Evolutionary conservation across 176 grass and related monocot genomes (phyloP).

Genomic region (Ampelocalamus luodianensis): DNA sequence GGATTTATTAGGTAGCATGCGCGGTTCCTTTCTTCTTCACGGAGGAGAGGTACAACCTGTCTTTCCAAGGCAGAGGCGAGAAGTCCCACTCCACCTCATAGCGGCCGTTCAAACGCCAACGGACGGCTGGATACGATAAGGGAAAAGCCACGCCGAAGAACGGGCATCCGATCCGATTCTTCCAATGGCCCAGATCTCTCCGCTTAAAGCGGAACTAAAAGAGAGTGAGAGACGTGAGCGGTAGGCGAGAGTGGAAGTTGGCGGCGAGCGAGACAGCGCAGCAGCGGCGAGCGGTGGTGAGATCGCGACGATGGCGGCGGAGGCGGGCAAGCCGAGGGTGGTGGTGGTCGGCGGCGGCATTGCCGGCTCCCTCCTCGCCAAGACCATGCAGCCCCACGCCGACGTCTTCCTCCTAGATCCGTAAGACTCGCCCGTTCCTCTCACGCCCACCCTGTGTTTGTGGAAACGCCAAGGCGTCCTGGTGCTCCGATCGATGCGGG

Average conservation of each 20-base stretch:
- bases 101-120: not conserved
- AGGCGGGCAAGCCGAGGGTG: conserved; percentile 47
- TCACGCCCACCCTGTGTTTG: not conserved
- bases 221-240: not conserved
- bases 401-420: conserved; percentile 73
- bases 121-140: not conserved
- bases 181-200: not conserved
- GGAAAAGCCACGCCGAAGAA: not conserved
- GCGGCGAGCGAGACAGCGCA: conserved; percentile 4
- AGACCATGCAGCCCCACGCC: conserved; percentile 62
- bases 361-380: conserved; percentile 69
- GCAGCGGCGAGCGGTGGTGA: not conserved
- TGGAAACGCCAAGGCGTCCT: conserved; percentile 8
- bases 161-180: not conserved
- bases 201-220: not conserved
- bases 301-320: conserved; percentile 16
- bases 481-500: not conserved
- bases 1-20: not conserved
- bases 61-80: no score
- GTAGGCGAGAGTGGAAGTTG: not conserved
- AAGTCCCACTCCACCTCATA: not conserved
- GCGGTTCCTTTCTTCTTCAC: not conserved
- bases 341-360: conserved; percentile 77
- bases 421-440: conserved; percentile 34
- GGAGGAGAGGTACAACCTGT: not conserved